Percentiles rank a stretch among this genome's conserved stretches.
Evolutionary conservation across 179 eudicot species (phyloP).

Genomic region (Spergularia azorica): DNA sequence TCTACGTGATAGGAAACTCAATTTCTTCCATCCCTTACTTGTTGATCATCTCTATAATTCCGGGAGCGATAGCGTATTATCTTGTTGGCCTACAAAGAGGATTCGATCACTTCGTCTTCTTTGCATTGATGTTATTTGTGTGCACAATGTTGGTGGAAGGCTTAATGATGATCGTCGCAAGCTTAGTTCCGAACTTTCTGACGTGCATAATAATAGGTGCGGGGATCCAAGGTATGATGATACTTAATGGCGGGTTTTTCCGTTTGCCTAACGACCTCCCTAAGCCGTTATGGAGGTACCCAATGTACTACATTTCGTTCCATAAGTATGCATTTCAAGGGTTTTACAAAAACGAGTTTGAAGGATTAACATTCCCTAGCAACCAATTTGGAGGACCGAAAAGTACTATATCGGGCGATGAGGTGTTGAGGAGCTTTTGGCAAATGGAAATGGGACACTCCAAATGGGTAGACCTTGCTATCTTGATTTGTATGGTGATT

Average conservation of each 20-base stretch:
- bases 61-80: conserved; percentile 62
- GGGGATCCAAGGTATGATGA: conserved; percentile 65
- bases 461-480: conserved; percentile 67
- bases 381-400: conserved; percentile 27
- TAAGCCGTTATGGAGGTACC: conserved; percentile 59
- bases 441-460: conserved; percentile 66
- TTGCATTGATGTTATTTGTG: conserved; percentile 38
- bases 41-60: conserved; percentile 47
- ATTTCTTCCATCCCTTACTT: conserved; percentile 57
- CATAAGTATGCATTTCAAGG: conserved; percentile 61
- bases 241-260: conserved; percentile 62
- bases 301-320: conserved; percentile 62
- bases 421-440: conserved; percentile 46
- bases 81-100: conserved; percentile 56
- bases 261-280: conserved; percentile 65
- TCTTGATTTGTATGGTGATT: conserved; percentile 61
- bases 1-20: conserved; percentile 59
- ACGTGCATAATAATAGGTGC: conserved; percentile 70
- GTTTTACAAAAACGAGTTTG: conserved; percentile 67
- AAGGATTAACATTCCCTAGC: conserved; percentile 49
- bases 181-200: conserved; percentile 57
- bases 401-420: conserved; percentile 34
- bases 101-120: conserved; percentile 46
- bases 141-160: conserved; percentile 61
- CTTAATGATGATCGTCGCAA: conserved; percentile 68